Evolutionary conservation across 164 flowering plant species (phyloP).

Genomic region (Aristolochia californica): DNA sequence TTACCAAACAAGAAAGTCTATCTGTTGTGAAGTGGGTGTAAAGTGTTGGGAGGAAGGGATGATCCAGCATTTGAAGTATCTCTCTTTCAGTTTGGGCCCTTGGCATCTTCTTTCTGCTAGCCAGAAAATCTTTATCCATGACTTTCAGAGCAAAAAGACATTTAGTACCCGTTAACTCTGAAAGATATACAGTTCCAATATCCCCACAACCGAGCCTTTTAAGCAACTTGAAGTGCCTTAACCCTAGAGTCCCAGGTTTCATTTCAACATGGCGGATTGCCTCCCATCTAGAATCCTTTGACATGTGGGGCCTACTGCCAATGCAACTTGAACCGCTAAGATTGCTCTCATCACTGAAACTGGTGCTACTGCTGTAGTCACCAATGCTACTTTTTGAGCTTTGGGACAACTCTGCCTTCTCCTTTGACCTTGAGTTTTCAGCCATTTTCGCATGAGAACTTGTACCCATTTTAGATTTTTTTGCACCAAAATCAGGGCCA

Average conservation of each 20-base stretch:
- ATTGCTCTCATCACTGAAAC: constrained; percentile 69
- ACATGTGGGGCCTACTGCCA: constrained; percentile 81
- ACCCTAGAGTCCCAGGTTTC: constrained; percentile 44
- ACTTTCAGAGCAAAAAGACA: constrained; percentile 79
- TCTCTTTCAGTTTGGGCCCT: constrained; percentile 80
- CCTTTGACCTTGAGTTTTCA: constrained; percentile 39
- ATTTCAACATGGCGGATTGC: constrained; percentile 44
- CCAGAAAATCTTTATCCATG: constrained; percentile 69
- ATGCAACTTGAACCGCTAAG: constrained; percentile 44
- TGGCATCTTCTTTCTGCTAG: constrained; percentile 41
- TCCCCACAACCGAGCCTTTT: constrained; percentile 87
- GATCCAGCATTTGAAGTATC: constrained; percentile 73
- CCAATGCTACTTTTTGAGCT: constrained; percentile 84
- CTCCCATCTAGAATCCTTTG: constrained; percentile 77
- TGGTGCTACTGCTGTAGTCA: constrained; percentile 56
- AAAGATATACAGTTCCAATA: constrained; percentile 78
- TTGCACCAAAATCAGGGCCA: constrained; percentile 14
- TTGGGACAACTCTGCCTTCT: constrained; percentile 64
- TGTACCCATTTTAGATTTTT: constrained; percentile 15
- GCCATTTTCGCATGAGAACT: constrained; percentile 17
- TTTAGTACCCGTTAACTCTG: constrained; percentile 52
- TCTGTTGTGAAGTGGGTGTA: constrained; percentile 65
- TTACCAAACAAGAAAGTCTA: constrained; percentile 64
- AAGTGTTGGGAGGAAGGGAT: constrained; percentile 84
- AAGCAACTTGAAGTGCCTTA: constrained; percentile 59